These are phyloP conservation scores for Saccharomyces hybrid DNA, from an alignment of 1,139 yeast species.

Conservation along the genomic window DNA sequence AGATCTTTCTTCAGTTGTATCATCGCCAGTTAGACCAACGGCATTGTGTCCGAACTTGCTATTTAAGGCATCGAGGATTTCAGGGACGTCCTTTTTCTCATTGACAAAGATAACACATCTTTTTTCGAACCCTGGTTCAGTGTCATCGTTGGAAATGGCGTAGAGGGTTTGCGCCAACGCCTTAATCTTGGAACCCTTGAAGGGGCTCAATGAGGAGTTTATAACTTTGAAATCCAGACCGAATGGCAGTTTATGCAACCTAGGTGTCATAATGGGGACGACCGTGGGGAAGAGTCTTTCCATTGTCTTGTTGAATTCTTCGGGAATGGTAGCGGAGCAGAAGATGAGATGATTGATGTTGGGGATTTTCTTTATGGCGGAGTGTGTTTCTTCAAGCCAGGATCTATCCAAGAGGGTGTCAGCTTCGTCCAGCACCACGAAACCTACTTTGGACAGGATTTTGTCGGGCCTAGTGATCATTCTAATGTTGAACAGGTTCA, in stretches of 20 bases:
- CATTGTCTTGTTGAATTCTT: slow-evolving; percentile 60
- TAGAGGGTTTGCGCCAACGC: slow-evolving; percentile 84
- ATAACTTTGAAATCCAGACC: slow-evolving; percentile 64
- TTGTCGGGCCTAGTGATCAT: slow-evolving; percentile 44
- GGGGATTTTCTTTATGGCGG: slow-evolving; percentile 45
- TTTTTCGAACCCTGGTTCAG: slow-evolving; percentile 69
- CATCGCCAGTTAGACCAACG: slow-evolving; percentile 58
- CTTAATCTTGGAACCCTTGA: slow-evolving; percentile 71
- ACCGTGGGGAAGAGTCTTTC: slow-evolving; percentile 56
- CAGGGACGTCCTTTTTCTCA: slow-evolving; percentile 51
- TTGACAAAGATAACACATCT: slow-evolving; percentile 85
- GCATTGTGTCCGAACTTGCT: slow-evolving; percentile 52
- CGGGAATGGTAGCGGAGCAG: slow-evolving; percentile 88
- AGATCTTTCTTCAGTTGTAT: slow-evolving; percentile 50
- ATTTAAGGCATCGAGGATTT: slow-evolving; percentile 47
- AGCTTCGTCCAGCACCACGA: slow-evolving; percentile 83
- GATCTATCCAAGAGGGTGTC: slow-evolving; percentile 86
- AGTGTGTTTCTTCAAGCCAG: slow-evolving; percentile 62
- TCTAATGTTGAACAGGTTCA: slow-evolving; percentile 39
- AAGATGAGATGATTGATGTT: slow-evolving; percentile 58
- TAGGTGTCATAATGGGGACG: slow-evolving; percentile 71
- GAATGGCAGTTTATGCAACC: slow-evolving; percentile 73
- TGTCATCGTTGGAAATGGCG: slow-evolving; percentile 76
- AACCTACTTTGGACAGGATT: slow-evolving; percentile 41
- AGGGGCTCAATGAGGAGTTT: slow-evolving; percentile 69